These are phyloP conservation scores for Calonectria multiphialidica DNA, from an alignment of 2,329 filamentous ascomycete genomes.

Conservation along the genomic window DNA sequence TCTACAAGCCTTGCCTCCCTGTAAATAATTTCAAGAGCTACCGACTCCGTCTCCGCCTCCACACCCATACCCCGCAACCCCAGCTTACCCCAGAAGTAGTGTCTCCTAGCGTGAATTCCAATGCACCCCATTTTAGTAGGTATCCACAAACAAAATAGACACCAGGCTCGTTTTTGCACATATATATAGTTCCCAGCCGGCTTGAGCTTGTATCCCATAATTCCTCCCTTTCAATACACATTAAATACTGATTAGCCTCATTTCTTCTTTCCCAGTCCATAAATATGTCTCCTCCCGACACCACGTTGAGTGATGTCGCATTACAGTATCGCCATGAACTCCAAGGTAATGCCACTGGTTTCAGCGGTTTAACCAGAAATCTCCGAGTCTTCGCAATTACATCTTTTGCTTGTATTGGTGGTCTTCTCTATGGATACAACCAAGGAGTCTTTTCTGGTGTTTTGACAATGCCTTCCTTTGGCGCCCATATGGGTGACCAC, in stretches of 20 bases:
- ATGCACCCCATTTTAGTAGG: not conserved
- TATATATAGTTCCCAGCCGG: no score
- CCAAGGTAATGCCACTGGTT: slow-evolving; percentile 63
- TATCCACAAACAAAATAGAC: not conserved
- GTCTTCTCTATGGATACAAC: slow-evolving; percentile 77
- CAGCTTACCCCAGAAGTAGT: not conserved
- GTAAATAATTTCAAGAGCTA: no score
- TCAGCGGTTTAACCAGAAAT: slow-evolving; percentile 68
- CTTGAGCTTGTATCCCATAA: no score
- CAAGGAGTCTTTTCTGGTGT: slow-evolving; percentile 74
- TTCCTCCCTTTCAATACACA: no score
- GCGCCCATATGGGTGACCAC: slow-evolving; percentile 68
- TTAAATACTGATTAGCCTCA: not conserved
- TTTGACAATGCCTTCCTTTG: slow-evolving; percentile 67
- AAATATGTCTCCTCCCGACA: not conserved
- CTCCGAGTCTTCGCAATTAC: slow-evolving; percentile 71
- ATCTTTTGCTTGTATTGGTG: slow-evolving; percentile 72
- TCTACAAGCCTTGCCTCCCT: not conserved
- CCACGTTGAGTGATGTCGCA: slow-evolving; percentile 59
- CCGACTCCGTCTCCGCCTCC: not conserved
- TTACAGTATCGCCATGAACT: slow-evolving; percentile 63
- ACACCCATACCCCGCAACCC: not conserved
- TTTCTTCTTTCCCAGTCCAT: not conserved
- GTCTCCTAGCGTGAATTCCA: not conserved
- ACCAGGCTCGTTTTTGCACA: not conserved